Base-by-base conservation (phyloP, 179 eudicot genomes). In the Spergularia azorica region DNA sequence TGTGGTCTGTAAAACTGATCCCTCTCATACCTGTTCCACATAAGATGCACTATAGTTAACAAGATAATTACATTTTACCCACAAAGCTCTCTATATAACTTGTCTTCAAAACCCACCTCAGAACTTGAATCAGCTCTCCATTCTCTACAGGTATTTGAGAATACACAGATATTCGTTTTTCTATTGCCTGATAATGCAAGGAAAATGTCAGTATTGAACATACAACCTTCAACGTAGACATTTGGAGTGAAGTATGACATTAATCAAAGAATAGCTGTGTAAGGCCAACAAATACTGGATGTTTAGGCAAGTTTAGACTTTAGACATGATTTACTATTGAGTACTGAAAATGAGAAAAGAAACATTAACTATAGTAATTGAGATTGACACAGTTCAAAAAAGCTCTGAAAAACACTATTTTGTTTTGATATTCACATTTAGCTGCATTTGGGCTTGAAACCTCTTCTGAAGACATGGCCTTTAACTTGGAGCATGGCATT, bases 101-200 rank as follows among this genome's bases (percentile, higher is more conserved):
- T 54, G 9, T 43, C 56, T 54, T 38, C 69, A 36, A 56, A 55
- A 54, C 86, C 74, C 76, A 95, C 98, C 97, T 86, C 57, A 95
- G 78, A 73, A 95, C 93, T 86, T 95, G 98, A 83, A 95, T 90
- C 77, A 90, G 95, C 90, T 95, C 98, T 73, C 98, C 97, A 83
- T 95, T 95, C 77, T 91, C 97, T 36, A 86, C 82, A 79, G 97
- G 98, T 73, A 95, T 82, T 87, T 95, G 98, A 79, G 98, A 88
- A 84, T 83, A 93, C 39, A 91, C 92, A 79, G 98, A 91, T 70
- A 95, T 95, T 72, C 97, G 89, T 79, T 95, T 91, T 86, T 95
- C 98, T 80, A 95, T 95, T 66, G 93, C 95, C 98, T 95, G 82
- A 73, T 68, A 54, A 75, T 63, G 50, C 39, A 63, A 58, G 38